Evolutionary conservation across 1,139 yeast genomes (phyloP).

Genomic region (Wickerhamomyces sp.): DNA sequence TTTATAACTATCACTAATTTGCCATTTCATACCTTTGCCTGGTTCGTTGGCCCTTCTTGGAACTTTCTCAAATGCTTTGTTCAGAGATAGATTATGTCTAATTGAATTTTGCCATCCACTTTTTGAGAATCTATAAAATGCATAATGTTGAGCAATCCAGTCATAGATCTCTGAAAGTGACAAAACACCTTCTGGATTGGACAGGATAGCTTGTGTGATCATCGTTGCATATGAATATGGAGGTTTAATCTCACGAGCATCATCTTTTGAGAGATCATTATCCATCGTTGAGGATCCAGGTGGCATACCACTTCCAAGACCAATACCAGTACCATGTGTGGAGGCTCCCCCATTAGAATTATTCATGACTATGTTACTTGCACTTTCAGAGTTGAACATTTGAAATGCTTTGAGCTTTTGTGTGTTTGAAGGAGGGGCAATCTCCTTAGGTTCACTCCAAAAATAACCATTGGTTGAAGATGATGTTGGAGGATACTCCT

Average conservation of each 20-base stretch:
- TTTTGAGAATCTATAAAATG: constrained; percentile 85
- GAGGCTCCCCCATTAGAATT: constrained; percentile 9
- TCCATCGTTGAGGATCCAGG: constrained; percentile 7
- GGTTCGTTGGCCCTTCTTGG: constrained; percentile 95
- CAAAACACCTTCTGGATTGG: constrained; percentile 82
- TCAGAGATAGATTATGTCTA: constrained; percentile 74
- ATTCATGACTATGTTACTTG: not conserved
- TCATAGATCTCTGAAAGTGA: constrained; percentile 87
- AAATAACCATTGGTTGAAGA: constrained; percentile 5
- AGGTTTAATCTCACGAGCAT: constrained; percentile 89
- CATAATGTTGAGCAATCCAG: constrained; percentile 84
- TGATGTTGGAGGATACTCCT: constrained; percentile 1
- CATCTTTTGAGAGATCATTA: constrained; percentile 67
- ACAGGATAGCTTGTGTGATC: constrained; percentile 95
- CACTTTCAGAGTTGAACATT: constrained; percentile 42
- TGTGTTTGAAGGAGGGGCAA: constrained; percentile 2
- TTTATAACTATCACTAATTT: constrained; percentile 78
- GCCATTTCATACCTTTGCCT: constrained; percentile 99
- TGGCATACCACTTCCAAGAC: not conserved
- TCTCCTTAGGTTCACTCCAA: constrained; percentile 1
- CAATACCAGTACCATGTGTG: constrained; percentile 1
- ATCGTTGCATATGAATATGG: constrained; percentile 96
- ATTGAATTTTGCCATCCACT: constrained; percentile 96
- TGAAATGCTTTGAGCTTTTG: constrained; percentile 43
- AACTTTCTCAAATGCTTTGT: constrained; percentile 89